These are phyloP conservation scores for Fusarium sp. DNA, from an alignment of 2,329 filamentous ascomycete genomes.

Conservation along the genomic window DNA sequence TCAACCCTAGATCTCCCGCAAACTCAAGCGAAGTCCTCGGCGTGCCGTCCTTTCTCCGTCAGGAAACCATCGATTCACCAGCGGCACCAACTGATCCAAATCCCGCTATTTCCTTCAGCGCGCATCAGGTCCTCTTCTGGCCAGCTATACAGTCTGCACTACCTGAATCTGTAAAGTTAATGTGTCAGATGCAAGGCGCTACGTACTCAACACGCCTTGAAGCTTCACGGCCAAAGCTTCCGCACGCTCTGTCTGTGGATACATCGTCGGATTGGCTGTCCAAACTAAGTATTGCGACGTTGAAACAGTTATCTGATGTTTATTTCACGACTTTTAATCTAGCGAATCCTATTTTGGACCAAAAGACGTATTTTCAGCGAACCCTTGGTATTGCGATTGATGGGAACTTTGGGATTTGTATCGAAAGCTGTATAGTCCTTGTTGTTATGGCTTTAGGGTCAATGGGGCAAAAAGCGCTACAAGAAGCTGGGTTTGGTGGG, in stretches of 20 bases:
- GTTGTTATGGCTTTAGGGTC: constrained; percentile 18
- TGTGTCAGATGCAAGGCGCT: constrained; percentile 24
- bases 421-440: constrained; percentile 25
- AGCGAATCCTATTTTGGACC: constrained; percentile 17
- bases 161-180: constrained; percentile 11
- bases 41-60: constrained; percentile 5
- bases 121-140: constrained; percentile 21
- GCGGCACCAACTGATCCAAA: not conserved
- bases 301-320: constrained; percentile 27
- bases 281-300: not conserved
- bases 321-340: constrained; percentile 28
- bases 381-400: constrained; percentile 26
- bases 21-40: constrained; percentile 30
- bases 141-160: constrained; percentile 7
- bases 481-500: constrained; percentile 1
- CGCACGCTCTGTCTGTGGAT: not conserved
- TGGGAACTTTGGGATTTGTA: constrained; percentile 18
- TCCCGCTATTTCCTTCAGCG: constrained; percentile 24
- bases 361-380: constrained; percentile 31
- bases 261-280: constrained; percentile 10
- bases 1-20: constrained; percentile 17
- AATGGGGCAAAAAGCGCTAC: constrained; percentile 6
- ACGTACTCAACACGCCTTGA: constrained; percentile 13
- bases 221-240: constrained; percentile 8
- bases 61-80: constrained; percentile 11